A percentile compares a stretch with the other conserved stretches of the same genome.
These are phyloP conservation scores for Drechslera avenae DNA, from an alignment of 2,329 filamentous ascomycete species.

Conservation along the genomic window DNA sequence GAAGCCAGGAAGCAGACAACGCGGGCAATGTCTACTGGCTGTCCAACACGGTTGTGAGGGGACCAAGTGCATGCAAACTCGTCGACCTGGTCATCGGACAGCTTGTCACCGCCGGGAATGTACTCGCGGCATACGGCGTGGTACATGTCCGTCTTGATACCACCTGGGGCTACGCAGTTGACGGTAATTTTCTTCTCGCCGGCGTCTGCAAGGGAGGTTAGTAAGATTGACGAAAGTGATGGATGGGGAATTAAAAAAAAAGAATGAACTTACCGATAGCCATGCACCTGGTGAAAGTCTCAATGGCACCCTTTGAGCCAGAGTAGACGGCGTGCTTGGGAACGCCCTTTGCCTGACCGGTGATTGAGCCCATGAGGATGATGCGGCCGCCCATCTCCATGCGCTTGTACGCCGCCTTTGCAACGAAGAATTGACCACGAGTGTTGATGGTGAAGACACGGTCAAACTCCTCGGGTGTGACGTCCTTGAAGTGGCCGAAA, in stretches of 20 bases:
- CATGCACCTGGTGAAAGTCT: constrained; percentile 61
- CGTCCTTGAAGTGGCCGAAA: constrained; percentile 60
- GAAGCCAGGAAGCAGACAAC: constrained; percentile 66
- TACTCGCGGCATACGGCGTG: constrained; percentile 68
- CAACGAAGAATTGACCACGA: constrained; percentile 67
- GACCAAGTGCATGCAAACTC: constrained; percentile 69
- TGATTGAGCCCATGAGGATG: constrained; percentile 63
- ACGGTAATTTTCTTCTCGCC: constrained; percentile 62
- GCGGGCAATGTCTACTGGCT: constrained; percentile 70
- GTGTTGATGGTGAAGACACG: constrained; percentile 67
- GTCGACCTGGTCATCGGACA: constrained; percentile 63
- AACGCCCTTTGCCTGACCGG: constrained; percentile 61
- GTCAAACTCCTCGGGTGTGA: constrained; percentile 62
- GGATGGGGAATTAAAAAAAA: neutral
- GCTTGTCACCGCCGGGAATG: constrained; percentile 62
- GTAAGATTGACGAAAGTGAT: too few relatives aligned
- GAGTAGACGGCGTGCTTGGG: constrained; percentile 61
- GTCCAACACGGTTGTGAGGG: constrained; percentile 67
- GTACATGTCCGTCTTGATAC: constrained; percentile 64
- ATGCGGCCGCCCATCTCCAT: constrained; percentile 58
- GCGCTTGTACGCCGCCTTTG: constrained; percentile 61
- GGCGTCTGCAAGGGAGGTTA: constrained; percentile 46
- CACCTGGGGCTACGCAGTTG: constrained; percentile 65
- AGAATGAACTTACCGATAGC: constrained; percentile 50
- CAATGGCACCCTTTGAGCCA: constrained; percentile 60